Evolutionary conservation across 345 rosid genomes (phyloP), one percentile per base, ranked within the genome.

Genomic region (Iberis pinnata): DNA sequence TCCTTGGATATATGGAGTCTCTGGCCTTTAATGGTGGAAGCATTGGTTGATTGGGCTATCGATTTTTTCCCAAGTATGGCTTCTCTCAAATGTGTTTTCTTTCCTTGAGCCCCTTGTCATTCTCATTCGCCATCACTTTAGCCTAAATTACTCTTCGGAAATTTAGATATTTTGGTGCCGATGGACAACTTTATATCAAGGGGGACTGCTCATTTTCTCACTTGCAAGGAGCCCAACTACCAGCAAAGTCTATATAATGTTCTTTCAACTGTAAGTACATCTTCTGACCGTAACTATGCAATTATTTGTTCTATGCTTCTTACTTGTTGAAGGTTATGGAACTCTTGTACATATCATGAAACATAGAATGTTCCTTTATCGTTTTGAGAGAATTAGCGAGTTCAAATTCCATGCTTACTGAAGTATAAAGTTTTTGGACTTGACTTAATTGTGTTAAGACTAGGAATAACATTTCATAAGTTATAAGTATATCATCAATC

Each of bases 1-100:
- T 85, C 99, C 29, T 44, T 80, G 70, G 94, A 80, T 24, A 86
- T 93, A 94, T 93, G 99, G 99, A 83, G 80, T 69, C 94, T 93
- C 33, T 93, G 99, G 99, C 95, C 97, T 20, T 71, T 93, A 74
- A 80, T 93, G 94, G 76, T 80, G 70, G 95, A 86, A 49, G 97
- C 97, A 47, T 66, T 93, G 65, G 82, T 78, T 35, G 97, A 88
- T 58, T 93, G 99, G 99, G 99, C 95, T 27, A 83, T 93, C 35
- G 99, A 93, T 68, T 93, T 78, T 82, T 93, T 93, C 76, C 76
- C 95, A 47, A 93, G 99, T 70, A 70, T 58, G 62, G 37, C 40
- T 70, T 51, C 43, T 57, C 51, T 37, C 37, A 15, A 52, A 25
- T 44, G 9, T 43, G 36, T 24, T 47, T 63, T 62, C 42, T 45